Percentiles rank a stretch among this genome's conserved stretches.
Evolutionary conservation across 441 rosid genomes (phyloP).

Genomic region (Kokia cookei): DNA sequence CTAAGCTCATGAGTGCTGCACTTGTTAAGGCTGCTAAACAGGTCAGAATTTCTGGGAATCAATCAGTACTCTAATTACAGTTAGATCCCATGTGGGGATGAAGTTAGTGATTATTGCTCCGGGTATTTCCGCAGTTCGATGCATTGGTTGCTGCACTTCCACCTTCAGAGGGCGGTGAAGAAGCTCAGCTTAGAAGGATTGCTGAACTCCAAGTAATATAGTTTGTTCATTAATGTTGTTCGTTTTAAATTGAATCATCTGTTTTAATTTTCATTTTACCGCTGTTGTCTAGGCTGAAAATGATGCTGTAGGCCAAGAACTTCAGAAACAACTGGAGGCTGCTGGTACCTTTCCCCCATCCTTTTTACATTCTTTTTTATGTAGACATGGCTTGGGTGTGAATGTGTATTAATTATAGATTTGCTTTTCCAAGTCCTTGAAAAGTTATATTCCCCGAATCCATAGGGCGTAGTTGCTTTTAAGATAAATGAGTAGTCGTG

Average conservation of each 20-base stretch:
- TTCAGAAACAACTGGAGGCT: slow-evolving; percentile 87
- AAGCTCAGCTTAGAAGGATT: slow-evolving; percentile 78
- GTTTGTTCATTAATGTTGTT: neutral
- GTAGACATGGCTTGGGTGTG: neutral
- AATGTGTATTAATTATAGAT: neutral
- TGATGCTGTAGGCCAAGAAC: slow-evolving; percentile 78
- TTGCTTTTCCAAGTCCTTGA: neutral
- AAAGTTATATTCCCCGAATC: neutral
- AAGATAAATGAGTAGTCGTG: too few species aligned
- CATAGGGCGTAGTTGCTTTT: too few species aligned
- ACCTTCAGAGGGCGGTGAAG: slow-evolving; percentile 81
- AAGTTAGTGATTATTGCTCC: neutral
- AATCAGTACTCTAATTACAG: neutral
- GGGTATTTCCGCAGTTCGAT: slow-evolving; percentile 50
- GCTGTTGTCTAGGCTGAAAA: slow-evolving; percentile 56
- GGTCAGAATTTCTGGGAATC: slow-evolving; percentile 17
- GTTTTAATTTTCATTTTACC: neutral
- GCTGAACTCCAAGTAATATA: slow-evolving; percentile 63
- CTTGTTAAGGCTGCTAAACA: slow-evolving; percentile 92
- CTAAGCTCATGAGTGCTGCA: slow-evolving; percentile 73
- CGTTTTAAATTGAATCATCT: neutral
- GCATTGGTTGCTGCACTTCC: slow-evolving; percentile 90
- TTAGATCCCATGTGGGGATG: neutral
- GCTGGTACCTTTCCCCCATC: slow-evolving; percentile 44
- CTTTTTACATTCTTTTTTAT: neutral